Percentiles rank a stretch among this genome's conserved stretches.
Evolutionary conservation across 306 rosid species (phyloP).

Genomic region (Spatholobus suberectus): DNA sequence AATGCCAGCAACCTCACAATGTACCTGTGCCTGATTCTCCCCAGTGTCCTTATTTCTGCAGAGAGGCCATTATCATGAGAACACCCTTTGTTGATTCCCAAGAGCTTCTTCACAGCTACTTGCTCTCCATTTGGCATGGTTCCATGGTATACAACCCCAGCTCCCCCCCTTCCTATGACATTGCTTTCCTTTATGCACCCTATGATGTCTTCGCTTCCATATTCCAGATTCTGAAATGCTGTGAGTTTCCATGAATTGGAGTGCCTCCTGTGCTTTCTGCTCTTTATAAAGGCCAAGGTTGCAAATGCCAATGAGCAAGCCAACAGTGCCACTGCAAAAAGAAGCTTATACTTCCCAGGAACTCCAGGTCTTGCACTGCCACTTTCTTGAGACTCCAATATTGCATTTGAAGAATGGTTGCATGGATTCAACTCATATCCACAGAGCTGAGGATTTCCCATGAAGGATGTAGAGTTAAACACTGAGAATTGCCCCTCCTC

Average conservation of each 20-base stretch:
- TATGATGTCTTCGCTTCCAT: slow-evolving; percentile 72
- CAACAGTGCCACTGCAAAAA: slow-evolving; percentile 74
- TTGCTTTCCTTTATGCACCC: slow-evolving; percentile 82
- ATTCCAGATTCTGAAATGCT: slow-evolving; percentile 79
- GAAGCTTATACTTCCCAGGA: slow-evolving; percentile 68
- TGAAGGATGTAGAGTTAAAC: slow-evolving; percentile 74
- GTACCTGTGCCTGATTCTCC: slow-evolving; percentile 86
- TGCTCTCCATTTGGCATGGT: slow-evolving; percentile 77
- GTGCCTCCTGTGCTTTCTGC: slow-evolving; percentile 58
- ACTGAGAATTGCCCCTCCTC: slow-evolving; percentile 67
- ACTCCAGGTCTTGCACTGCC: slow-evolving; percentile 47
- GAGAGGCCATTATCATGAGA: slow-evolving; percentile 85
- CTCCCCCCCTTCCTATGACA: slow-evolving; percentile 90
- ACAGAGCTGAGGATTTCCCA: slow-evolving; percentile 80
- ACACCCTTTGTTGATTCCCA: slow-evolving; percentile 78
- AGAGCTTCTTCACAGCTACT: slow-evolving; percentile 84
- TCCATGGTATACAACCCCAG: slow-evolving; percentile 89
- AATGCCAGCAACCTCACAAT: slow-evolving; percentile 84
- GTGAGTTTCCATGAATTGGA: slow-evolving; percentile 79
- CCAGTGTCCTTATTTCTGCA: slow-evolving; percentile 84
- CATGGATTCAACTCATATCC: slow-evolving; percentile 67
- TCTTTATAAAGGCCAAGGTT: slow-evolving; percentile 64
- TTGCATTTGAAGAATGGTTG: slow-evolving; percentile 46
- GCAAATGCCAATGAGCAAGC: slow-evolving; percentile 77
- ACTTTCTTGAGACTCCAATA: slow-evolving; percentile 40